Percentiles rank a stretch among this genome's conserved stretches.
These are phyloP conservation scores for Dothiorella sarmentorum DNA, from an alignment of 2,329 filamentous ascomycete genomes.

Conservation along the genomic window DNA sequence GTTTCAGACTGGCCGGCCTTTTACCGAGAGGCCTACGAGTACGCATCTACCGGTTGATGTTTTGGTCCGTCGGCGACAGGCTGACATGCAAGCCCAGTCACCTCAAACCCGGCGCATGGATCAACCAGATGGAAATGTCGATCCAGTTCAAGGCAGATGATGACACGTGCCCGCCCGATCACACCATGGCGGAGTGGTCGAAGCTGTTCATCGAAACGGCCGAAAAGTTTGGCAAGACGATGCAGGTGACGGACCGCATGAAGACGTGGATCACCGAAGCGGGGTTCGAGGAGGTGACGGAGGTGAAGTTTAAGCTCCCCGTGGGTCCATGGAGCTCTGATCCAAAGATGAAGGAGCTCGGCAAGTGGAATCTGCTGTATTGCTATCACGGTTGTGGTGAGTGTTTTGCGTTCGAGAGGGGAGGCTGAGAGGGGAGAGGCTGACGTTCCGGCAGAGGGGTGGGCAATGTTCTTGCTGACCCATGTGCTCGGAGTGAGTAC, in stretches of 20 bases:
- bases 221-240: slow-evolving; percentile 32
- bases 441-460: neutral
- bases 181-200: slow-evolving; percentile 28
- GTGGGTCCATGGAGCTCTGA: slow-evolving; percentile 27
- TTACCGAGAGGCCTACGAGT: slow-evolving; percentile 25
- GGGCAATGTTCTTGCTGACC: slow-evolving; percentile 10
- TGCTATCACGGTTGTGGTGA: slow-evolving; percentile 28
- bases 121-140: slow-evolving; percentile 29
- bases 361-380: slow-evolving; percentile 31
- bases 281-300: slow-evolving; percentile 53
- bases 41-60: too few relatives aligned
- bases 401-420: neutral
- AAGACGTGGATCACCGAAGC: slow-evolving; percentile 47
- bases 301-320: slow-evolving; percentile 40
- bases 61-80: neutral
- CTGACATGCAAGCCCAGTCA: slow-evolving; percentile 20
- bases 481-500: neutral
- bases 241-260: slow-evolving; percentile 36
- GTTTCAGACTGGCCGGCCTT: slow-evolving; percentile 26
- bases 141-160: slow-evolving; percentile 29
- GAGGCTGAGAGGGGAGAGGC: neutral
- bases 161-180: slow-evolving; percentile 21
- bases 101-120: slow-evolving; percentile 27
- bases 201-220: slow-evolving; percentile 28
- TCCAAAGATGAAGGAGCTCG: slow-evolving; percentile 51